Conservation (phyloP, 805 yeast genomes). For the Nakazawaea wickerhamii region DNA sequence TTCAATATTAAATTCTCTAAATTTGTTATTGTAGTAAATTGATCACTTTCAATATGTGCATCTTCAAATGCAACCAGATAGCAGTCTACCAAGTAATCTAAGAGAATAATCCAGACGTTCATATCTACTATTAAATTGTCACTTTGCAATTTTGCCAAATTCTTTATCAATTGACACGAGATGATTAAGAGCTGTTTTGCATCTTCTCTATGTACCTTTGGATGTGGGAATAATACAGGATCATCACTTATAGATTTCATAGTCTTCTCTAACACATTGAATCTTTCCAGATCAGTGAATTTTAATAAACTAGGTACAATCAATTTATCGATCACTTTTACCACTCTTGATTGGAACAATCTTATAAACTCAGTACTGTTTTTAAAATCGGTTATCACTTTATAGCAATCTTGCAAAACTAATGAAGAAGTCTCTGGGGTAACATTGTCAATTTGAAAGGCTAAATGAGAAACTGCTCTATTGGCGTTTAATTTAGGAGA, state of each 20-base stretch:
- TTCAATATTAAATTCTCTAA: background rate
- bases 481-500: background rate
- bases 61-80: background rate
- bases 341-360: constrained; percentile 3
- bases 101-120: background rate
- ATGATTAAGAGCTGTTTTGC: background rate
- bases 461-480: background rate
- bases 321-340: constrained; percentile 7
- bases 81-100: constrained; percentile 1
- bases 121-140: background rate
- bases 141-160: background rate
- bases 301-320: constrained; percentile 6
- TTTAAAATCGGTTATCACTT: background rate
- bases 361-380: background rate
- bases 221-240: too few relatives aligned
- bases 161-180: constrained; percentile 4
- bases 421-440: background rate
- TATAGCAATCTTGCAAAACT: constrained; percentile 1
- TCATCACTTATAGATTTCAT: background rate
- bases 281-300: background rate
- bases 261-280: background rate
- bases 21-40: background rate
- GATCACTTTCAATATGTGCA: background rate
- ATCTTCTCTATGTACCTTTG: background rate
- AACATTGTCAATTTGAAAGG: constrained; percentile 1